Evolutionary conservation across 495 filamentous ascomycete genomes (phyloP), one percentile per base, ranked within the genome.

Genomic region (Hypoxylon fuscum): DNA sequence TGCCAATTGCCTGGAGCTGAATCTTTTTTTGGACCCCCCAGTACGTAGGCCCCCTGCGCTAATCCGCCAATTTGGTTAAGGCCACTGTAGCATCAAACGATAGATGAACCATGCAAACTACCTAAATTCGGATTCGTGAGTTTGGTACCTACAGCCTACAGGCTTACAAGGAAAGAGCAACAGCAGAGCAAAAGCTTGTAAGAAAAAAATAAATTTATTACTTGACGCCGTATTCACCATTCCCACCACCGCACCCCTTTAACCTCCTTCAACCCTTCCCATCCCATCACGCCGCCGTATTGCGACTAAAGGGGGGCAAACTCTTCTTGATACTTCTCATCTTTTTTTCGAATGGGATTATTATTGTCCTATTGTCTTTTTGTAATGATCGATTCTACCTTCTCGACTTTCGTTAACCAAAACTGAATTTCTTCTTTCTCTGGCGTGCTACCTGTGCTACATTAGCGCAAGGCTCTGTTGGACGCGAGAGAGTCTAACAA

Each of bases 321-420:
- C 48, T 50, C 31, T 59, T 49, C 32, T 45, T 51, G 17, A 29
- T 43, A 62, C 37, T 22, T 56, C 55, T 62, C 45, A 63, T 71
- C 62, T 65, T 55, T 64, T 64, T 71, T 64, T 71, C 8, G 71
- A 68, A 70, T 62, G 63, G 63, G 57, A 41, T 42, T 57, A 53
- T 57, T 42, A 42, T 65, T 61, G 50, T 69, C 68, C 60, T 70
- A 69, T 70, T 64, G 49, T 68, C 35, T 66, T 70, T 55, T 77
- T 78, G 70, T 80, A 78, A 81, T 79, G 66, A 54, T 62, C 44
- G 41, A 34, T 76, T 78, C 47, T 70, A 64, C 69, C n/a, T 77
- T 79, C 72, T 73, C 65, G 66, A 80, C 78, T 76, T 64, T 81
- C 77, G 66, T 80, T 80, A 76, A 79, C 49, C 62, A 35, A 38